A percentile compares a stretch with the other conserved stretches of the same genome.
phyloP scores from a whole-genome alignment of 129 eudicot species.

The Tanacetum coccineum region DNA sequence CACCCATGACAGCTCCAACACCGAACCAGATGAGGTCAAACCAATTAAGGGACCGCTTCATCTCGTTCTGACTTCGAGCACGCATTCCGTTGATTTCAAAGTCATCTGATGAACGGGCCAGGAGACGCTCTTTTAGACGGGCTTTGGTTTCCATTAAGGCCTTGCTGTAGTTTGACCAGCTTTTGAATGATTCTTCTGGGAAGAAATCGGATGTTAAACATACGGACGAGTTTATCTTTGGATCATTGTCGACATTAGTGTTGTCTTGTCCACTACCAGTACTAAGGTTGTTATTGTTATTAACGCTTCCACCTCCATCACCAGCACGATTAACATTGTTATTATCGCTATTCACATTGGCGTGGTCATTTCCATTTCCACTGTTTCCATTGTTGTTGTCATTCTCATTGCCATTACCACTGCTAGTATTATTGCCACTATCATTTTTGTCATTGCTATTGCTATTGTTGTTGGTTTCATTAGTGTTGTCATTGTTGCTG shows the following conservation, averaged over 20 bases:
- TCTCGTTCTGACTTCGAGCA: constrained; percentile 52
- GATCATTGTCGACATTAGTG: not conserved
- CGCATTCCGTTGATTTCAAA: constrained; percentile 47
- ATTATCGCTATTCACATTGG: not conserved
- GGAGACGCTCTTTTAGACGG: constrained; percentile 53
- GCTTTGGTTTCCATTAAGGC: constrained; percentile 44
- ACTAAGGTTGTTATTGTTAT: constrained; percentile 1
- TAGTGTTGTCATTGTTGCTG: not conserved
- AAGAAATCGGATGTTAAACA: constrained; percentile 52
- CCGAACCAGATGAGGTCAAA: constrained; percentile 81
- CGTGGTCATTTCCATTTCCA: not conserved
- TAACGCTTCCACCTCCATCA: not conserved
- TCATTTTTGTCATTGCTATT: not conserved
- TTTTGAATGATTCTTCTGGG: constrained; percentile 78
- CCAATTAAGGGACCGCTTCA: constrained; percentile 64
- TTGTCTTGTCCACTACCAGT: constrained; percentile 20
- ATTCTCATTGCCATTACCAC: not conserved
- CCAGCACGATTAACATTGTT: not conserved
- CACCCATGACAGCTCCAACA: constrained; percentile 73
- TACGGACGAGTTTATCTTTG: constrained; percentile 27
- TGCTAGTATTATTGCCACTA: not conserved
- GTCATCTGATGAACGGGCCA: constrained; percentile 52
- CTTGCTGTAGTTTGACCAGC: constrained; percentile 52
- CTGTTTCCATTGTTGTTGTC: not conserved
- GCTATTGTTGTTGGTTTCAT: not conserved